phyloP scores from a whole-genome alignment of 805 yeast species.

The Lipomyces mesembrius region DNA sequence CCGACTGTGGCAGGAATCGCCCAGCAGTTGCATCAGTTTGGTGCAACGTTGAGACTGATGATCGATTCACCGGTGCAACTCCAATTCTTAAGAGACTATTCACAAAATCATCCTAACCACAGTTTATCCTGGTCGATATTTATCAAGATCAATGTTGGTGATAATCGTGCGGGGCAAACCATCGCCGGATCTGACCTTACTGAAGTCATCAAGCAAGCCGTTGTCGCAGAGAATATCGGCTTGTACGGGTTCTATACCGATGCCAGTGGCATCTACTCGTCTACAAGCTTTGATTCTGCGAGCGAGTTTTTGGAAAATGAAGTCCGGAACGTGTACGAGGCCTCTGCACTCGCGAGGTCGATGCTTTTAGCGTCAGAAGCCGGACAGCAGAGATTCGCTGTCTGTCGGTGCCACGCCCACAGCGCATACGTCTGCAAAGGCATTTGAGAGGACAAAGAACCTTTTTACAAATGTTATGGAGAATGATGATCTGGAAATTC shows the following conservation, averaged over 20 bases:
- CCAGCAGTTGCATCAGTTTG: conserved; percentile 47
- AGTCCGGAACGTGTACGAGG: conserved; percentile 59
- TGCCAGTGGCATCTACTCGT: conserved; percentile 74
- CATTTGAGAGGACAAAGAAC: background rate
- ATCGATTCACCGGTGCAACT: conserved; percentile 66
- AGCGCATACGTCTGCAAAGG: conserved; percentile 50
- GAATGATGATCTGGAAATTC: conserved; percentile 63
- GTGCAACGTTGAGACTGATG: conserved; percentile 52
- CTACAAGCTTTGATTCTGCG: conserved; percentile 54
- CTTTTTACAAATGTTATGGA: background rate
- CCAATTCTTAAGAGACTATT: conserved; percentile 38
- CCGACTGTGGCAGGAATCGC: conserved; percentile 50
- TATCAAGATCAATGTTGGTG: conserved; percentile 72
- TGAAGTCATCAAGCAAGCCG: conserved; percentile 45
- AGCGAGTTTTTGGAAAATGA: conserved; percentile 58
- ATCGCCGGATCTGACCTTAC: conserved; percentile 48
- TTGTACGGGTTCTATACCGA: conserved; percentile 76
- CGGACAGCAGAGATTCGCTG: conserved; percentile 48
- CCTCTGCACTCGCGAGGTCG: conserved; percentile 49
- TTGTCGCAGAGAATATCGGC: conserved; percentile 13
- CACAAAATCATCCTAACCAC: conserved; percentile 40
- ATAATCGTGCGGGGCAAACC: conserved; percentile 66
- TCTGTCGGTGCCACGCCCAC: conserved; percentile 88
- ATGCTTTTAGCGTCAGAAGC: conserved; percentile 19
- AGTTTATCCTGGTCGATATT: conserved; percentile 61